Evolutionary conservation across 2,329 filamentous ascomycete species (phyloP).

Genomic region (Neonectria ditissima): DNA sequence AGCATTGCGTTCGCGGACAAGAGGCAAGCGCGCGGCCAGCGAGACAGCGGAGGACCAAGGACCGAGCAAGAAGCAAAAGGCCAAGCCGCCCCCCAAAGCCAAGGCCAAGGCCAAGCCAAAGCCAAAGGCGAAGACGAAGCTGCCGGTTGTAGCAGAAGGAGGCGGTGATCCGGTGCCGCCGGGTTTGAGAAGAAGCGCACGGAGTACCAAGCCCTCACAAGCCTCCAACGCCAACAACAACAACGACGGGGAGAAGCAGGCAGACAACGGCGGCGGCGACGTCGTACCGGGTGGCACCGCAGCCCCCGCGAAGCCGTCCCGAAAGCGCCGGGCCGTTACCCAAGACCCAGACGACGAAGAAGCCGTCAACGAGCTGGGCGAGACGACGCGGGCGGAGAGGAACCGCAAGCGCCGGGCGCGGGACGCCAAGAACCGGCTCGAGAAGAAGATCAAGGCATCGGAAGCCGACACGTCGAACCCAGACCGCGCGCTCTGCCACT

Average conservation of each 20-base stretch:
- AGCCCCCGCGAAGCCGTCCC: not conserved
- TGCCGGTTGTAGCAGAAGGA: not conserved
- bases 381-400: not conserved
- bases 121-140: not conserved
- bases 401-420: not conserved
- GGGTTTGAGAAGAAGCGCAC: no score
- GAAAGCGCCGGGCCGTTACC: not conserved
- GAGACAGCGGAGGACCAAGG: not conserved
- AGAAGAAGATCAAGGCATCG: not conserved
- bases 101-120: no score
- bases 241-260: no score
- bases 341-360: not conserved
- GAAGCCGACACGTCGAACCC: no score
- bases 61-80: not conserved
- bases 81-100: not conserved
- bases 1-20: not conserved
- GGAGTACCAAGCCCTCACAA: not conserved
- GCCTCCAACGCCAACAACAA: not conserved
- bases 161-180: no score
- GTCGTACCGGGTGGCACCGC: not conserved
- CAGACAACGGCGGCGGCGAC: not conserved
- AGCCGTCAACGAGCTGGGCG: not conserved
- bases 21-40: not conserved
- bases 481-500: conserved; percentile 21
- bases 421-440: not conserved